phyloP scores from a whole-genome alignment of 2,329 filamentous ascomycete genomes.

The Aspergillus aculeatus region DNA sequence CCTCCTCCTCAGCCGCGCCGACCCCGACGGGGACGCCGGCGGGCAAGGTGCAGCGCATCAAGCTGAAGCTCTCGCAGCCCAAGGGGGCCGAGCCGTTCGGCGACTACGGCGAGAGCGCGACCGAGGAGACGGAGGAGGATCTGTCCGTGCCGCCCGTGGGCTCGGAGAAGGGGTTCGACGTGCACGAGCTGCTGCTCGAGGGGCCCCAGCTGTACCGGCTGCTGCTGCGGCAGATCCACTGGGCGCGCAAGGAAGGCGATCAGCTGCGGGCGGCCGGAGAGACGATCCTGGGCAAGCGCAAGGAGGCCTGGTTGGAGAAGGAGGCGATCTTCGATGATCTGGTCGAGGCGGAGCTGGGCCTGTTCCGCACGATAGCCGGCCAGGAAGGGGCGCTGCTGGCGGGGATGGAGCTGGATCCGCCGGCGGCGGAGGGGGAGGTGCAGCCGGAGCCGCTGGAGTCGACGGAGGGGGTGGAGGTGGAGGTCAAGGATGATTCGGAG shows the following conservation, averaged over 20 bases:
- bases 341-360: constrained; percentile 41
- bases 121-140: constrained; percentile 36
- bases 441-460: not conserved
- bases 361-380: constrained; percentile 33
- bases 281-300: constrained; percentile 36
- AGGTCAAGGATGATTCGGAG: not conserved
- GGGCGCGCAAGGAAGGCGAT: constrained; percentile 46
- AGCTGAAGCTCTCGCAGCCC: constrained; percentile 41
- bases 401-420: not conserved
- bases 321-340: constrained; percentile 45
- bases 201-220: constrained; percentile 46
- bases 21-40: constrained; percentile 30
- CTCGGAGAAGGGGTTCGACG: constrained; percentile 44
- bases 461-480: not conserved
- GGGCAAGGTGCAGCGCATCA: constrained; percentile 42
- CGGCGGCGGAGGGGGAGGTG: not conserved
- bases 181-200: constrained; percentile 43
- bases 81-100: constrained; percentile 26
- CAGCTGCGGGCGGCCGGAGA: constrained; percentile 43
- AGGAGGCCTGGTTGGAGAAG: constrained; percentile 43
- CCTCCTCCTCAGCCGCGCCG: constrained; percentile 25
- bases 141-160: constrained; percentile 38
- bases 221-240: constrained; percentile 48
- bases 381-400: constrained; percentile 8
- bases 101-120: constrained; percentile 29